Evolutionary conservation across 495 filamentous ascomycete genomes (phyloP), one percentile per base, ranked within the genome.

Genomic region (Trichoderma erinaceum): DNA sequence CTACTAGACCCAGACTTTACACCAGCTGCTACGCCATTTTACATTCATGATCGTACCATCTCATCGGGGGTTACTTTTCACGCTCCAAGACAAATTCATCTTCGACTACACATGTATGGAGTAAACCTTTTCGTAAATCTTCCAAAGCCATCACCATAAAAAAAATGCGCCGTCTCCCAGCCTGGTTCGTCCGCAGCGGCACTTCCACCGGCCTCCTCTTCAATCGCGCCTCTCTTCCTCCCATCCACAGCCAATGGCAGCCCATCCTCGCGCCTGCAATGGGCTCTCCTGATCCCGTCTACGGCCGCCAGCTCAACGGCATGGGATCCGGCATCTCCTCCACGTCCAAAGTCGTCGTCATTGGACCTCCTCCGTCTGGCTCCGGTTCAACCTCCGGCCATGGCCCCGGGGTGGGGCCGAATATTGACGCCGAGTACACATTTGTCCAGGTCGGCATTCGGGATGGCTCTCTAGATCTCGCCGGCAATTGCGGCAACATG

Each of bases 401-500:
- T 0, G 50, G 50, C 50, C 25, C 50, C 50, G 50, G n/a, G 16
- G 50, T 11, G 50, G 50, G 18, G 50, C 50, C 50, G 50, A 84
- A 85, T 58, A 85, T 85, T 0, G 88, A 92, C 66, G 78, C 92
- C 21, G 89, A 92, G 64, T 92, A 88, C 70, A 92, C 88, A 0
- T 92, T 92, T 69, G 84, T 88, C 4, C 85, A 87, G 29, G 80
- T 92, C 2, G 89, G 89, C 0, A 80, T 92, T 66, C 79, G 79
- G 56, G 82, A 86, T 67, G 77, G 75, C 11, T 73, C 76, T 16
- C 79, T 92, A 2, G 89, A 92, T 73, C 83, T 85, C 68, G 85
- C 85, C 1, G 86, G 88, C 15, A 92, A 91, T 72, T 92, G 89
- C 70, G 90, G 90, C 10, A 92, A 92, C 70, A 90, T 92, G 88